A percentile compares a stretch with the other conserved stretches of the same genome.
These are phyloP conservation scores for Stachybotrys elegans DNA, from an alignment of 2,329 filamentous ascomycete species.

Conservation along the genomic window DNA sequence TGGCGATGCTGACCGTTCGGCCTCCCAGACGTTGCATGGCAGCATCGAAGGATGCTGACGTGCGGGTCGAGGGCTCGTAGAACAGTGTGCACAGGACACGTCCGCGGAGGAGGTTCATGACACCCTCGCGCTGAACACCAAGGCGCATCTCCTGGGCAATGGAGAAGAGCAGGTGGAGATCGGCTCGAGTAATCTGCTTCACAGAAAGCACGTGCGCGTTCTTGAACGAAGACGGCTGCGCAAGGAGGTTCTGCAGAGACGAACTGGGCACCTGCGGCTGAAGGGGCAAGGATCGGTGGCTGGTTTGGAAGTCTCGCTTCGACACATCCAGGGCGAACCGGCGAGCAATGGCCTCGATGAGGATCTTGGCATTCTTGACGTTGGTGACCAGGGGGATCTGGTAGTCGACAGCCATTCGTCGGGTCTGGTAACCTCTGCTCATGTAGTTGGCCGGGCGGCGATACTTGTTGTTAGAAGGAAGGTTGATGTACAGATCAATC, in stretches of 20 bases:
- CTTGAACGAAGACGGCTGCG: conserved; percentile 77
- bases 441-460: conserved; percentile 96
- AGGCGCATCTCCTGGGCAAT: conserved; percentile 97
- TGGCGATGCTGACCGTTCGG: conserved; percentile 75
- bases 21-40: conserved; percentile 98
- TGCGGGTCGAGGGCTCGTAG: conserved; percentile 95
- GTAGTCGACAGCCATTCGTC: conserved; percentile 96
- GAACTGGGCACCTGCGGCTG: conserved; percentile 50
- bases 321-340: conserved; percentile 81
- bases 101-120: conserved; percentile 80
- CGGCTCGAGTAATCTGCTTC: conserved; percentile 78
- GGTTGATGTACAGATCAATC: conserved; percentile 97
- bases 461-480: conserved; percentile 98
- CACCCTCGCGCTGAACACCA: conserved; percentile 86
- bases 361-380: conserved; percentile 97
- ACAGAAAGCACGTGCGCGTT: conserved; percentile 88
- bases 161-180: conserved; percentile 91
- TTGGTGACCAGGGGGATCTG: conserved; percentile 97
- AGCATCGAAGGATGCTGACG: conserved; percentile 91
- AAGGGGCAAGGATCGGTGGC: conserved; percentile 55
- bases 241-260: conserved; percentile 66
- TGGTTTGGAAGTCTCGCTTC: conserved; percentile 86
- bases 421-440: conserved; percentile 93
- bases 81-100: conserved; percentile 89
- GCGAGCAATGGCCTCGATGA: conserved; percentile 88